phyloP scores from a whole-genome alignment of 345 rosid genomes.

The Acer saccharum region DNA sequence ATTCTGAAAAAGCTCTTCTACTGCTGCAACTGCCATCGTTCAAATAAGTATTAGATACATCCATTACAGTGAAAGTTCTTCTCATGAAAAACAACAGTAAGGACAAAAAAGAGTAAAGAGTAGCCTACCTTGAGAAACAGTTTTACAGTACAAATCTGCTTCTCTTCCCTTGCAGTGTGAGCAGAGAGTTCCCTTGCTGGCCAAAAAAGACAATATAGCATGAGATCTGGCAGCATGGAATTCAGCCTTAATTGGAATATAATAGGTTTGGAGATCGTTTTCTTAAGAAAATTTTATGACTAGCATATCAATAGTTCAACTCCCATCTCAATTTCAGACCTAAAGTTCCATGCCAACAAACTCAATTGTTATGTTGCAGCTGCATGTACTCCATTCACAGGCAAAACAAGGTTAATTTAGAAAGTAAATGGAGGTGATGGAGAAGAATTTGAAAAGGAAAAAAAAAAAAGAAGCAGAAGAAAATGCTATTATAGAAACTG shows the following conservation, averaged over 20 bases:
- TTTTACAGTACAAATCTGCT: slow-evolving; percentile 84
- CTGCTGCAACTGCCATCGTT: slow-evolving; percentile 69
- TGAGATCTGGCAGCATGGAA: slow-evolving; percentile 8
- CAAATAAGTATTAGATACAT: not conserved
- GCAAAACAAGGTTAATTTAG: not conserved
- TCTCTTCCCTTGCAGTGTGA: slow-evolving; percentile 92
- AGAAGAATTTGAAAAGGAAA: not conserved
- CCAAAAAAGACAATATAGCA: slow-evolving; percentile 13
- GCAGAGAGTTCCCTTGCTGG: slow-evolving; percentile 73
- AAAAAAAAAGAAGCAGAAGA: not conserved
- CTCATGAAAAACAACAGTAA: not conserved
- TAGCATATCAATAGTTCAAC: not conserved
- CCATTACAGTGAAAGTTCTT: not conserved
- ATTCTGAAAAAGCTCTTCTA: slow-evolving; percentile 83
- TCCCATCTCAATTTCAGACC: not conserved
- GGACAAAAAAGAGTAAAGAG: slow-evolving; percentile 14
- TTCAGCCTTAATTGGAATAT: not conserved
- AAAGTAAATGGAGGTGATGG: not conserved
- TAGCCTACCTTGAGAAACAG: slow-evolving; percentile 78
- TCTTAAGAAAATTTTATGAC: not conserved
- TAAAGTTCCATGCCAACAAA: not conserved
- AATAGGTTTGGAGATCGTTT: not conserved
- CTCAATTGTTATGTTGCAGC: not conserved
- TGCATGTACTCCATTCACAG: not conserved
- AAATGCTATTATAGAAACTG: not conserved